phyloP scores from a whole-genome alignment of 306 rosid species.

The Hippophae tibetana region DNA sequence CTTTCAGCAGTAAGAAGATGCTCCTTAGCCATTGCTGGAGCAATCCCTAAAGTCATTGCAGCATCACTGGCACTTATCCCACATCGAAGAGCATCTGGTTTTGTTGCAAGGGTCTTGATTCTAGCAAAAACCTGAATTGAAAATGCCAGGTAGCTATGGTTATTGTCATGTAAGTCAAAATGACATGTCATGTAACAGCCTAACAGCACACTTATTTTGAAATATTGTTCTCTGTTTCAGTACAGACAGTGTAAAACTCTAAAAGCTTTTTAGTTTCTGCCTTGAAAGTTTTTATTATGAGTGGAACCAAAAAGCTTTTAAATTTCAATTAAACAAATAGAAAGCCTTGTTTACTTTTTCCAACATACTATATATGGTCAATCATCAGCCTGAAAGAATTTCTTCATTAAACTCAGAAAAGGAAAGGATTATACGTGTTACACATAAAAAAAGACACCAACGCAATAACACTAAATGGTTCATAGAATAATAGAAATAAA shows the following conservation, averaged over 20 bases:
- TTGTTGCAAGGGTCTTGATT: constrained; percentile 58
- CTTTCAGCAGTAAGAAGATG: constrained; percentile 91
- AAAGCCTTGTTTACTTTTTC: neutral
- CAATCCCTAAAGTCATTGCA: constrained; percentile 80
- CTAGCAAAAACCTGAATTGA: constrained; percentile 59
- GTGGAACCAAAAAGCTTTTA: neutral
- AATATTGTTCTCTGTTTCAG: no score
- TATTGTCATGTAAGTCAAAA: constrained; percentile 16
- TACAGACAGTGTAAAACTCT: no score
- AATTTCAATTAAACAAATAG: neutral
- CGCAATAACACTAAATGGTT: neutral
- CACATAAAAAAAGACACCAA: neutral
- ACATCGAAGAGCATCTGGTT: constrained; percentile 66
- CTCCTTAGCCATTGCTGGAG: constrained; percentile 97
- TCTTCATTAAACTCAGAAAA: neutral
- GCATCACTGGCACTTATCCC: constrained; percentile 96
- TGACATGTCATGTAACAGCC: constrained; percentile 5
- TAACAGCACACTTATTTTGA: no score
- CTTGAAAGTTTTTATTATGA: no score
- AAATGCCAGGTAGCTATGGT: constrained; percentile 8
- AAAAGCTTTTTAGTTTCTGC: no score
- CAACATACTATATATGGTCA: neutral
- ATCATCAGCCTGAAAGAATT: neutral
- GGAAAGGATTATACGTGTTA: neutral
- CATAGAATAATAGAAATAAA: neutral